These are phyloP conservation scores for Neonectria magnoliae DNA, from an alignment of 2,329 filamentous ascomycete species.

Conservation along the genomic window DNA sequence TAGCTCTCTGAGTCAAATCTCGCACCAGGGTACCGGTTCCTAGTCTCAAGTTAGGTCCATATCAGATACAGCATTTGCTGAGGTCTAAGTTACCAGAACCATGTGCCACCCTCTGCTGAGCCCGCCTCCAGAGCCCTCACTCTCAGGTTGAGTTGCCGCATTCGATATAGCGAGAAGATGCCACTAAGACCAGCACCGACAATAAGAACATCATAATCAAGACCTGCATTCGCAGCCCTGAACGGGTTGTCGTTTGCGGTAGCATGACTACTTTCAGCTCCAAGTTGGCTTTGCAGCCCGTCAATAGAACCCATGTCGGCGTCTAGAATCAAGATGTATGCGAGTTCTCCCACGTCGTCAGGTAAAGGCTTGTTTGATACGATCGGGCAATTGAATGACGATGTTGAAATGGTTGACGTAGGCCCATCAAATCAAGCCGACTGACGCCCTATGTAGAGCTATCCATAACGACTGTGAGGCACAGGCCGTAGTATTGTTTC, in stretches of 20 bases:
- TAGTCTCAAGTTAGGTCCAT: conserved; percentile 28
- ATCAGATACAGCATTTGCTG: not conserved
- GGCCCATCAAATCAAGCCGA: not conserved
- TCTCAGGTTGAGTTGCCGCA: conserved; percentile 50
- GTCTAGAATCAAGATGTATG: not conserved
- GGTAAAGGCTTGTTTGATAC: no score
- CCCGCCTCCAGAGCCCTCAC: conserved; percentile 53
- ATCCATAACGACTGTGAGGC: not conserved
- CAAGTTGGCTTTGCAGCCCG: not conserved
- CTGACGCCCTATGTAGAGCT: not conserved
- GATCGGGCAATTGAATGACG: no score
- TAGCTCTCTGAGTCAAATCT: conserved; percentile 51
- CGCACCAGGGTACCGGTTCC: conserved; percentile 53
- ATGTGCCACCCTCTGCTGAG: conserved; percentile 56
- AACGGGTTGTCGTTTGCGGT: not conserved
- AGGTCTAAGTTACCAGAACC: conserved; percentile 49
- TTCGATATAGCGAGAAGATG: conserved; percentile 53
- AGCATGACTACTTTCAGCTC: not conserved
- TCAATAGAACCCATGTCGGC: not conserved
- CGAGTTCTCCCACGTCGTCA: no score
- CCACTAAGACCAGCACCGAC: conserved; percentile 47
- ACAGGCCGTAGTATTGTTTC: not conserved
- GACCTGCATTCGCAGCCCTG: not conserved
- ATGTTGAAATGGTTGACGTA: not conserved
- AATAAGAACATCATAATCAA: conserved; percentile 38